phyloP scores from a whole-genome alignment of 805 yeast genomes.

The Monosporozyma unispora region DNA sequence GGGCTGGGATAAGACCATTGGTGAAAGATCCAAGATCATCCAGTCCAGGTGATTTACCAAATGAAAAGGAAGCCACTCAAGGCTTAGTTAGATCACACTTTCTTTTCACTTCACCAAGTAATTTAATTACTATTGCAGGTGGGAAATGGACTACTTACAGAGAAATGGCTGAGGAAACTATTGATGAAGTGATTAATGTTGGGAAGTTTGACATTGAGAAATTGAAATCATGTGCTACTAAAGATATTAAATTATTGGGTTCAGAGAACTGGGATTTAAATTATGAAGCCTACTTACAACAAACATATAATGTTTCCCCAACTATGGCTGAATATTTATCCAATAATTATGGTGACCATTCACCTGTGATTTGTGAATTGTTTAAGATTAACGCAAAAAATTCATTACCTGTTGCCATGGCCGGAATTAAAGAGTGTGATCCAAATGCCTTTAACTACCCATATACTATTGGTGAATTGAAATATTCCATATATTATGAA shows the following conservation, averaged over 20 bases:
- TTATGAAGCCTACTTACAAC: constrained; percentile 69
- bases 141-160: constrained; percentile 99
- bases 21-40: constrained; percentile 65
- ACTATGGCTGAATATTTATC: constrained; percentile 73
- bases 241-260: constrained; percentile 55
- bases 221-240: constrained; percentile 36
- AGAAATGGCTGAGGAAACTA: constrained; percentile 94
- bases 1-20: constrained; percentile 96
- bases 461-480: constrained; percentile 83
- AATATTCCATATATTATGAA: constrained; percentile 73
- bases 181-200: constrained; percentile 56
- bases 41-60: constrained; percentile 33
- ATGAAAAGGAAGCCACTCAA: constrained; percentile 48
- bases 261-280: constrained; percentile 72
- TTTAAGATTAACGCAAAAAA: constrained; percentile 43
- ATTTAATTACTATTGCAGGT: constrained; percentile 83
- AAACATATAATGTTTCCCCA: constrained; percentile 60
- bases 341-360: constrained; percentile 81
- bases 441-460: constrained; percentile 55
- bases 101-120: constrained; percentile 60
- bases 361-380: constrained; percentile 63
- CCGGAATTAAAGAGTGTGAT: constrained; percentile 4
- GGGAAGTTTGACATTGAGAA: constrained; percentile 27
- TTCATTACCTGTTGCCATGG: constrained; percentile 52
- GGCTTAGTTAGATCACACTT: constrained; percentile 87